Base-by-base conservation (phyloP, 129 eudicot genomes). In the Oenanthe sinensis region DNA sequence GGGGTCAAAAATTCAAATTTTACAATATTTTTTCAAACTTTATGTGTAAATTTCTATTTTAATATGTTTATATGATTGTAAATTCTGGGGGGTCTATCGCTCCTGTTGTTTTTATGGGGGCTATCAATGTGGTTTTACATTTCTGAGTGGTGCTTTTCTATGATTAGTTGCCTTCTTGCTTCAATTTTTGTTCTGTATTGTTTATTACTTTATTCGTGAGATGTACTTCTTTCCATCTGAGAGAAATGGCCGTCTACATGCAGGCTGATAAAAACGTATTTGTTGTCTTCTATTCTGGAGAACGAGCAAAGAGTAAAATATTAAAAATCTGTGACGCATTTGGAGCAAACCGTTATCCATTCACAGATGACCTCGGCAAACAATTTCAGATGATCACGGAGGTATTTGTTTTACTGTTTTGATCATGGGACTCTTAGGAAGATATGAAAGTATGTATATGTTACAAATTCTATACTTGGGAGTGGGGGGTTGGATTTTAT, bases 261-360 rank as follows among this genome's bases (percentile, higher is more conserved):
- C 83, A 92, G 98, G 94, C 89, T 60, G 98, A 93, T 80, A 93
- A 93, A 79, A 89, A 90, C 81, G 98, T 90, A 22, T 93, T 93
- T 83, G 88, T 93, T 37, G 83, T 93, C 52, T 93, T 93, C 79
- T 92, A 87, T 75, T 89, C 97, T 52, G 97, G 98, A 77, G 97
- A 93, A 83, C 87, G 96, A 84, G 97, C 92, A 52, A 93, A 91
- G 85, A 91, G 77, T 81, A 91, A 91, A 85, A 89, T 93, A 48
- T 74, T 93, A 78, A 93, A 93, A 87, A 89, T 93, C 46, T 93
- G 98, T 78, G 98, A 93, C 80, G 93, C 98, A 39, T 93, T 93
- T 86, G 98, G 92, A 80, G 98, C 98, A 77, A 93, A 93, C 78
- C 90, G 97, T 26, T 93, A 93, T 80, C 94, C 94, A 22, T 89